phyloP scores from a whole-genome alignment of 441 rosid species.

The Bruguiera hainesii region DNA sequence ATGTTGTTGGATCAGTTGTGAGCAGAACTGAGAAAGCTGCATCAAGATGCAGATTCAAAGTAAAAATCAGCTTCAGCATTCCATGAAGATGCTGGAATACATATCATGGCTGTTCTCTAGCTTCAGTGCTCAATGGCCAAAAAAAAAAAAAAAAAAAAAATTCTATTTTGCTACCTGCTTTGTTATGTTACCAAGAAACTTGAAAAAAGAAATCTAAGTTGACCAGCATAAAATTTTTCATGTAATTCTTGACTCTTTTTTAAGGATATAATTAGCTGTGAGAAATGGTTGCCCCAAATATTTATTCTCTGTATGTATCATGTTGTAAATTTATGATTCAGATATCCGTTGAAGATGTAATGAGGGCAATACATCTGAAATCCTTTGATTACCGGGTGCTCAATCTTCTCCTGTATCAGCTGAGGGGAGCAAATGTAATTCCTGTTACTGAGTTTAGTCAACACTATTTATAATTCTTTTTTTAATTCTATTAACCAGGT shows the following conservation, averaged over 20 bases:
- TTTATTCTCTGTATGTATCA: neutral
- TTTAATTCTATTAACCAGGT: neutral
- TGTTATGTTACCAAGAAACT: too few species aligned
- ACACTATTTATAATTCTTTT: neutral
- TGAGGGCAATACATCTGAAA: conserved; percentile 73
- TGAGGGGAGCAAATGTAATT: conserved; percentile 72
- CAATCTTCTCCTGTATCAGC: conserved; percentile 74
- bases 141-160: too few species aligned
- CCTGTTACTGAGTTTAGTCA: conserved; percentile 1
- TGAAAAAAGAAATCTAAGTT: neutral
- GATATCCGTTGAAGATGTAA: conserved; percentile 60
- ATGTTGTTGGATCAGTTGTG: too few species aligned
- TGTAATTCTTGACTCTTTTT: neutral
- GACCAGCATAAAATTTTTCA: neutral
- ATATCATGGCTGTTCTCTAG: too few species aligned
- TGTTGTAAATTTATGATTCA: conserved; percentile 24
- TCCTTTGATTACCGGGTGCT: conserved; percentile 83
- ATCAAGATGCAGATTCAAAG: too few species aligned
- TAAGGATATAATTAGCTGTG: conserved; percentile 1
- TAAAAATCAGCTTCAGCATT: too few species aligned
- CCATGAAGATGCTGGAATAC: too few species aligned
- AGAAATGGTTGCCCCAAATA: neutral
- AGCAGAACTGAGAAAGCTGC: too few species aligned
- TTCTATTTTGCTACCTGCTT: too few species aligned
- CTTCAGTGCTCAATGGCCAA: too few species aligned